A percentile compares a stretch with the other conserved stretches of the same genome.
These are phyloP conservation scores for Fraxinus cuspidata DNA, from an alignment of 257 asterid species.

Conservation along the genomic window DNA sequence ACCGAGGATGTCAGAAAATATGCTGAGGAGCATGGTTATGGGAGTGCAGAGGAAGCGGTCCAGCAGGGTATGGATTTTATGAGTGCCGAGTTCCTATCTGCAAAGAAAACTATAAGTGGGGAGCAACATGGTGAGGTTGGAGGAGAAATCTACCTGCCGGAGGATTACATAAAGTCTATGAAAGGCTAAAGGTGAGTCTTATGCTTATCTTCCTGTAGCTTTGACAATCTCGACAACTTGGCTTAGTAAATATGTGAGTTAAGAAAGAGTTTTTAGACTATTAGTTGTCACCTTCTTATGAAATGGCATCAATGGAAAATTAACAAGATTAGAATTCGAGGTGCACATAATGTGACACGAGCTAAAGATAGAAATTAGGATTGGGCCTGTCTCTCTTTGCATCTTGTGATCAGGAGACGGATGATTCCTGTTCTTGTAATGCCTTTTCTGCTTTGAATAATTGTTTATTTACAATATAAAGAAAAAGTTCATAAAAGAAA, in stretches of 20 bases:
- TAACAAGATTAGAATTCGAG: background rate
- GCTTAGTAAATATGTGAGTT: background rate
- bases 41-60: conserved; percentile 86
- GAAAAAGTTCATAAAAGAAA: background rate
- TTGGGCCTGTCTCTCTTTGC: background rate
- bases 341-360: background rate
- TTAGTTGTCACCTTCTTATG: background rate
- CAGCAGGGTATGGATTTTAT: conserved; percentile 86
- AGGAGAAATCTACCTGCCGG: conserved; percentile 93
- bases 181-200: conserved; percentile 46
- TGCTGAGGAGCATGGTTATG: conserved; percentile 95
- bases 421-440: background rate
- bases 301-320: background rate
- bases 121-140: conserved; percentile 97
- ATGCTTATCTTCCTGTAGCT: background rate
- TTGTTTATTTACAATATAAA: too few species aligned
- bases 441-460: background rate
- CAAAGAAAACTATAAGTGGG: conserved; percentile 84
- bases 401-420: background rate
- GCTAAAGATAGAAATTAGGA: background rate
- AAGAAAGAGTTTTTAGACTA: background rate
- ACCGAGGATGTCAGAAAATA: conserved; percentile 92
- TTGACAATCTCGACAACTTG: background rate
- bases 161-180: conserved; percentile 49
- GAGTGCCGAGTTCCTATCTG: conserved; percentile 89